Evolutionary conservation across 164 flowering plant species (phyloP), one percentile per base, ranked within the genome.

Genomic region (Aristolochia contorta): DNA sequence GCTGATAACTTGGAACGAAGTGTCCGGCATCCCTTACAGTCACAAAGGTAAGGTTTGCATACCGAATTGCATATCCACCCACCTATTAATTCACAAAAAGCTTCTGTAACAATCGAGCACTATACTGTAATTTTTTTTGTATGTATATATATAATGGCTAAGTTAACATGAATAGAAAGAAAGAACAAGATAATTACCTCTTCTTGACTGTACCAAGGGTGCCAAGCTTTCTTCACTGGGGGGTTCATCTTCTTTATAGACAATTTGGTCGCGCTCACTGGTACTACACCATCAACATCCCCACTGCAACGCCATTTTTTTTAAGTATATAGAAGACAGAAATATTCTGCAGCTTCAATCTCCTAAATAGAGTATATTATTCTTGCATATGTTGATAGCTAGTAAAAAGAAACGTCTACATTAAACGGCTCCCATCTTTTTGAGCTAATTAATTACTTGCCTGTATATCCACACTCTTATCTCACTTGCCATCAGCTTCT

Each of bases 11-110:
- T 32, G 91, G 91, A 45, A 89, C 96, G 60, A 77, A 63, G 71
- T 88, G 96, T 0, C 96, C 96, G 45, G 96, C 86, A 47, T 78
- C 92, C 75, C 92, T 77, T 18, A 88, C 86, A 16, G 93, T 86
- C 0, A 80, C 87, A 66, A 89, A 80, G 55, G 91, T 83, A 30
- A 89, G 22, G 47, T 83, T 86, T 25, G 73, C 53, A 64, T 86
- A 84, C 24, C 48, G 80, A 63, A 82, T 66, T 20, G 74, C 71
- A 57, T 76, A 86, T 16, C 92, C 92, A 25, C 87, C 92, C 60
- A 86, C 87, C 84, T 83, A n/a, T n/a, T n/a, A 27, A 27, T 27
- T 43, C 61, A 59, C 7, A 10, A 37, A 37, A 37, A 7, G 18
- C n/a, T n/a, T n/a, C n/a, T n/a, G n/a, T n/a, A n/a, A n/a, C n/a